Evolutionary conservation across 2,329 filamentous ascomycete genomes (phyloP).

Genomic region (Metarhizium anisopliae): DNA sequence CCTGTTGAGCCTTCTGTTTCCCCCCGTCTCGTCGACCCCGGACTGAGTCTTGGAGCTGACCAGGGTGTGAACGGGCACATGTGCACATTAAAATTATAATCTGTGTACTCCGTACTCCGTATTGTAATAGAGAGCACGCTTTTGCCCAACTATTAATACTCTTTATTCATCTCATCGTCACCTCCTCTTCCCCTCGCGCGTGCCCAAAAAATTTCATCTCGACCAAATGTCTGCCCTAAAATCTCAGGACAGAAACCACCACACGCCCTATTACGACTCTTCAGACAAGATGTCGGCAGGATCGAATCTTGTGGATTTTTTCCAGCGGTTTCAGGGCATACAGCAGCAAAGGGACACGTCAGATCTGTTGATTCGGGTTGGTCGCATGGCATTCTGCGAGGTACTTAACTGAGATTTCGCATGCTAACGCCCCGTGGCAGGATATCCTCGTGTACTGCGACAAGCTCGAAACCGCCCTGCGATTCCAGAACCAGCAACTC

Average conservation of each 20-base stretch:
- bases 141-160: too few species aligned
- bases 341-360: conserved; percentile 30
- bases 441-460: conserved; percentile 27
- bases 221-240: neutral
- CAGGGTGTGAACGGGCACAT: neutral
- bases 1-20: neutral
- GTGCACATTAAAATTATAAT: neutral
- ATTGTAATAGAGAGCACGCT: too few species aligned
- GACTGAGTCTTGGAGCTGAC: neutral
- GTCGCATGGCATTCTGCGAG: conserved; percentile 7
- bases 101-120: too few species aligned
- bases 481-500: conserved; percentile 35
- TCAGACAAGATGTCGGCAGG: conserved; percentile 14
- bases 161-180: too few species aligned
- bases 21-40: neutral
- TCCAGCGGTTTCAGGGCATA: conserved; percentile 36
- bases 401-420: neutral
- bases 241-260: neutral
- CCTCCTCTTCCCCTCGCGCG: neutral
- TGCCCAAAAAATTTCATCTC: neutral
- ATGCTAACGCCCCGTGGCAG: conserved; percentile 9
- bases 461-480: conserved; percentile 31
- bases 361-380: conserved; percentile 39
- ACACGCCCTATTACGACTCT: neutral
- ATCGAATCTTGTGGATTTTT: conserved; percentile 32